Evolutionary conservation across 495 filamentous ascomycete species (phyloP).

Genomic region (Evansstolkia leycettana): DNA sequence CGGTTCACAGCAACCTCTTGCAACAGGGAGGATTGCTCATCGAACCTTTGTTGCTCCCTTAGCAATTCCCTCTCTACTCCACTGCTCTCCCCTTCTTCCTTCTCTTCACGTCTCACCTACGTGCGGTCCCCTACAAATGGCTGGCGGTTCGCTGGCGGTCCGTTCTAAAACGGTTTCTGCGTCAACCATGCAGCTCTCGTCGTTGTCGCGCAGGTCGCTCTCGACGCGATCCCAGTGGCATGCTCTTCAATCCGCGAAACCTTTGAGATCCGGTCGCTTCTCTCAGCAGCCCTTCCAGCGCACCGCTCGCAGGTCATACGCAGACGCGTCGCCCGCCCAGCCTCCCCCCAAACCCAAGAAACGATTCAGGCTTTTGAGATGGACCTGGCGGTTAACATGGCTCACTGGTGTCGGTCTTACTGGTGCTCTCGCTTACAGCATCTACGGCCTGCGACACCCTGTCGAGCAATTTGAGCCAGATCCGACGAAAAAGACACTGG

Average conservation of each 20-base stretch:
- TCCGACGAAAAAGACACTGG: constrained; percentile 89
- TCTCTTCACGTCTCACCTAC: constrained; percentile 5
- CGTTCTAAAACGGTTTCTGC: constrained; percentile 17
- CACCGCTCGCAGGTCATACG: constrained; percentile 26
- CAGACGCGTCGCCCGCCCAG: constrained; percentile 12
- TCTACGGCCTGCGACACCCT: constrained; percentile 72
- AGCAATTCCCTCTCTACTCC: constrained; percentile 4
- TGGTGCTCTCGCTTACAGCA: constrained; percentile 62
- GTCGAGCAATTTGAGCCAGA: constrained; percentile 70
- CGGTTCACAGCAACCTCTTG: too few species aligned
- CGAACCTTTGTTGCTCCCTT: too few species aligned
- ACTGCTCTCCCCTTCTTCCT: constrained; percentile 7
- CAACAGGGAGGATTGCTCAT: too few species aligned
- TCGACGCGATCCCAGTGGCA: constrained; percentile 15
- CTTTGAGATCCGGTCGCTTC: too few species aligned
- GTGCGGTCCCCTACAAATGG: constrained; percentile 13
- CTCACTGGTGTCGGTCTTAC: constrained; percentile 53
- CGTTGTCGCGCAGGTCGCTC: constrained; percentile 30
- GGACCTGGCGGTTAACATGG: constrained; percentile 68
- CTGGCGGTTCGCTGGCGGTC: constrained; percentile 28
- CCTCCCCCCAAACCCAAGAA: constrained; percentile 32
- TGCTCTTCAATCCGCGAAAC: constrained; percentile 11
- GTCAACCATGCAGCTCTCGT: constrained; percentile 27
- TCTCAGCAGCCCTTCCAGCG: constrained; percentile 19
- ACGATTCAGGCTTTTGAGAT: constrained; percentile 41